Percentiles rank a stretch among this genome's conserved stretches.
These are phyloP conservation scores for Apophysomyces trapeziformis DNA, from an alignment of 371 early-diverging fungal species.

Conservation along the genomic window DNA sequence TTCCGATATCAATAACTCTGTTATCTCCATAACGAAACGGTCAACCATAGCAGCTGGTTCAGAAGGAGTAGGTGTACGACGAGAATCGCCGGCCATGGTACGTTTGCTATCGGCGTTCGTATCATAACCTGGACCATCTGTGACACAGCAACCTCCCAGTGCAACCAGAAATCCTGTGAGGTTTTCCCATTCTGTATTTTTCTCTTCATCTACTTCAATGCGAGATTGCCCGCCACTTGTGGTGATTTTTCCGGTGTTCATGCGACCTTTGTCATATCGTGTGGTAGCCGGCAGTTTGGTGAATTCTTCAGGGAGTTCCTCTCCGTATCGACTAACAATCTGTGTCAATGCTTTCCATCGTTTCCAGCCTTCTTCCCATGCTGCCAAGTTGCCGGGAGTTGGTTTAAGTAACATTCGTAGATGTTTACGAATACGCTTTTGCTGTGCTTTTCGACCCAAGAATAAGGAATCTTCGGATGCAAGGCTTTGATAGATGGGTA, in stretches of 20 bases:
- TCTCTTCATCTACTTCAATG: slow-evolving; percentile 43
- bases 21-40: slow-evolving; percentile 78
- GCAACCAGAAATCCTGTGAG: slow-evolving; percentile 88
- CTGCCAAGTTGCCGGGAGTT: slow-evolving; percentile 73
- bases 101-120: slow-evolving; percentile 24
- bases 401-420: slow-evolving; percentile 66
- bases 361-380: slow-evolving; percentile 84
- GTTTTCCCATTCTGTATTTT: slow-evolving; percentile 73
- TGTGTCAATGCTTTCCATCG: slow-evolving; percentile 69
- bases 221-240: slow-evolving; percentile 8
- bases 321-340: slow-evolving; percentile 6
- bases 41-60: slow-evolving; percentile 57
- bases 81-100: not conserved
- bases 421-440: slow-evolving; percentile 73
- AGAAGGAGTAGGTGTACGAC: slow-evolving; percentile 31
- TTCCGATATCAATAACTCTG: slow-evolving; percentile 81
- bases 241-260: slow-evolving; percentile 12
- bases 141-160: slow-evolving; percentile 76
- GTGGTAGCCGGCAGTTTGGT: not conserved
- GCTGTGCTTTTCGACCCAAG: slow-evolving; percentile 74
- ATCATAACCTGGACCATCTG: slow-evolving; percentile 21
- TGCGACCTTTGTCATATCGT: slow-evolving; percentile 8
- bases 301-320: slow-evolving; percentile 4
- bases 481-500: slow-evolving; percentile 72
- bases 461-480: slow-evolving; percentile 52